Conservation (phyloP, 371 early-diverging fungal genomes). For the Aphelidium insulamus region DNA sequence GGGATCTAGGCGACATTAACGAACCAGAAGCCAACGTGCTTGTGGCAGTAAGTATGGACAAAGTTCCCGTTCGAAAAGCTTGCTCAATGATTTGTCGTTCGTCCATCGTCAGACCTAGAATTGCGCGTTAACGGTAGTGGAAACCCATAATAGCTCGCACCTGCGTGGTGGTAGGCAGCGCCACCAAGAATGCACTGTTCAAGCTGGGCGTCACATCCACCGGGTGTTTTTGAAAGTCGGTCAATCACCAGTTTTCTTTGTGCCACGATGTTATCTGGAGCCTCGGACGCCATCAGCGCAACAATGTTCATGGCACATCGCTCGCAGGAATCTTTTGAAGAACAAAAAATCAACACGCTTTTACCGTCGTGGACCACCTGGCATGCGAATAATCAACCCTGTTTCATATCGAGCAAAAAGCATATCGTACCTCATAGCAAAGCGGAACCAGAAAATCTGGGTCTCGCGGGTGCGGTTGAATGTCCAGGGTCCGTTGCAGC, state of each 20-base stretch:
- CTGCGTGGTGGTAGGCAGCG: slow-evolving; percentile 11
- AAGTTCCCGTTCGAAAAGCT: slow-evolving; percentile 9
- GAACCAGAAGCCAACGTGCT: slow-evolving; percentile 11
- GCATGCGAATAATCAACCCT: slow-evolving; percentile 2
- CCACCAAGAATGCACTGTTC: slow-evolving; percentile 4
- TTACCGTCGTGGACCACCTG: slow-evolving; percentile 2
- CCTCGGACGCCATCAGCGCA: neutral
- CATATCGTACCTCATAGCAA: neutral
- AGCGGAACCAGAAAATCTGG: slow-evolving; percentile 5
- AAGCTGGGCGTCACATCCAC: slow-evolving; percentile 7
- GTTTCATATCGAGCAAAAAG: neutral
- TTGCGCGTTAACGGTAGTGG: too few species aligned
- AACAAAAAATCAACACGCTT: slow-evolving; percentile 11
- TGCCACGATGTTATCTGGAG: neutral
- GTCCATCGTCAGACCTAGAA: slow-evolving; percentile 10
- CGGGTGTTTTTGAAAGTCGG: slow-evolving; percentile 7
- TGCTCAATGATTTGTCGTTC: slow-evolving; percentile 12
- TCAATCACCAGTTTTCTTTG: slow-evolving; percentile 2
- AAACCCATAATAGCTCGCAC: too few species aligned
- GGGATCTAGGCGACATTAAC: too few species aligned
- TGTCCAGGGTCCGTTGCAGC: neutral
- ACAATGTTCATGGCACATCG: slow-evolving; percentile 3
- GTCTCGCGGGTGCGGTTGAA: slow-evolving; percentile 3
- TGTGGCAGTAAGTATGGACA: slow-evolving; percentile 8
- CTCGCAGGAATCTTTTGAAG: slow-evolving; percentile 9